Evolutionary conservation across 805 yeast species (phyloP).

Genomic region (Pichia californica): DNA sequence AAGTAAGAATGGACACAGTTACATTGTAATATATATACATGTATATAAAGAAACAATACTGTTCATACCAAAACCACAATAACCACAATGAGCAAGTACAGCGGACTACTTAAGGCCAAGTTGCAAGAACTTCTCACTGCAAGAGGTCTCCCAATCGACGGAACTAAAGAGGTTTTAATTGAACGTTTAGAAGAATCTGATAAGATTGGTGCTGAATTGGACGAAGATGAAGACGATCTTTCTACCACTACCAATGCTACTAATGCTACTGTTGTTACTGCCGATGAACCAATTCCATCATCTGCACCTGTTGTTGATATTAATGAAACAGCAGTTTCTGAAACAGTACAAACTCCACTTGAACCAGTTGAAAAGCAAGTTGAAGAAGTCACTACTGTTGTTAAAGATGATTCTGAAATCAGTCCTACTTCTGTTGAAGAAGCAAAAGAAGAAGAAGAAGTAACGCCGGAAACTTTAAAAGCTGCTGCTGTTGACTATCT

Average conservation of each 20-base stretch:
- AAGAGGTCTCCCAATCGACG: slow-evolving; percentile 61
- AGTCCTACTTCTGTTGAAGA: not conserved
- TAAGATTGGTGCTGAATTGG: slow-evolving; percentile 27
- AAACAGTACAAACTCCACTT: slow-evolving; percentile 4
- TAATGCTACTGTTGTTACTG: slow-evolving; percentile 2
- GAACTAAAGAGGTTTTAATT: slow-evolving; percentile 75
- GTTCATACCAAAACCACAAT: too few relatives aligned
- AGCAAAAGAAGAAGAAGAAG: slow-evolving; percentile 18
- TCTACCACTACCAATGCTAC: not conserved
- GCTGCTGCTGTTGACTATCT: slow-evolving; percentile 61
- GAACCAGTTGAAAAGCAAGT: slow-evolving; percentile 17
- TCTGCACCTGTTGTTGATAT: not conserved
- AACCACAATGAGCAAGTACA: slow-evolving; percentile 50
- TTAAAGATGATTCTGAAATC: slow-evolving; percentile 11
- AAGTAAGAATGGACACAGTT: too few relatives aligned
- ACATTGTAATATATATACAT: too few relatives aligned
- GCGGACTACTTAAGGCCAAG: slow-evolving; percentile 75
- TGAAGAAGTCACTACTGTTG: slow-evolving; percentile 14
- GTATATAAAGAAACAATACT: too few relatives aligned
- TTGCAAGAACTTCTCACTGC: slow-evolving; percentile 69
- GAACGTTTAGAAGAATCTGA: slow-evolving; percentile 59
- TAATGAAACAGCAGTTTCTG: not conserved
- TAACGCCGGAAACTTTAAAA: slow-evolving; percentile 65
- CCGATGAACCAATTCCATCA: slow-evolving; percentile 1
- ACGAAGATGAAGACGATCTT: slow-evolving; percentile 15